Base-by-base conservation (phyloP, 1,284 basidiomycete species). In the Cryptococcus sp. region DNA sequence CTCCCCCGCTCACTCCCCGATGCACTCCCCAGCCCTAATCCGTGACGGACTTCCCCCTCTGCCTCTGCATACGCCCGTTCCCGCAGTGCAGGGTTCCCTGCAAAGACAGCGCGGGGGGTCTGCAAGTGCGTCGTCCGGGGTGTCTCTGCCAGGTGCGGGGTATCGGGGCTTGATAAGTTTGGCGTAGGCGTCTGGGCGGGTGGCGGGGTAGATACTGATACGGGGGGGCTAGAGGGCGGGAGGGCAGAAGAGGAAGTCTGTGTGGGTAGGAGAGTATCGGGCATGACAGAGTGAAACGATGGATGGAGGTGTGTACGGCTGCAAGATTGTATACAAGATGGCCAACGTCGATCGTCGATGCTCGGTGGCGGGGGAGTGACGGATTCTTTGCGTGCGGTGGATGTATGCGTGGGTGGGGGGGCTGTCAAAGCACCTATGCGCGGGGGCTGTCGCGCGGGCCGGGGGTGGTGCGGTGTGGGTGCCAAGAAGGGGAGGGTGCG, bases 131-230 rank as follows among this genome's bases (percentile, higher is more conserved):
- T 50, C 16, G 59, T 60, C 54, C 63, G 58, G 0, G 66, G 64
- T 1, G 66, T 65, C 42, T 65, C 59, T 12, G 56, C 61, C 9
- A 59, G 63, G 0, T 51, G 56, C 1, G 66, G 66, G 11, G 69
- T 67, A 21, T 59, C 57, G 12, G 69, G 67, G 6, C 60, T 61
- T 13, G 66, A 65, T 35, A 68, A 59, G 12, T 59, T 55, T 4
- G 67, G 67, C 1, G 67, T 67, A 18, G 63, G 50, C 15, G 60
- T 57, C 21, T 48, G 16, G 1, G 39, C 46, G 9, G 55, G 50
- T 15, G 55, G 42, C n/a, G 40, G 36, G 18, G 16, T 28, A 24
- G 39, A 9, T 52, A 16, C 23, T 36, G 23, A 23, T 42, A n/a
- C 45, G 23, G 11, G 15, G 4, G 23, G 23, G 13, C 45, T 33